Conservation (phyloP, 2,329 filamentous ascomycete genomes). For the Exophiala spinifera region DNA sequence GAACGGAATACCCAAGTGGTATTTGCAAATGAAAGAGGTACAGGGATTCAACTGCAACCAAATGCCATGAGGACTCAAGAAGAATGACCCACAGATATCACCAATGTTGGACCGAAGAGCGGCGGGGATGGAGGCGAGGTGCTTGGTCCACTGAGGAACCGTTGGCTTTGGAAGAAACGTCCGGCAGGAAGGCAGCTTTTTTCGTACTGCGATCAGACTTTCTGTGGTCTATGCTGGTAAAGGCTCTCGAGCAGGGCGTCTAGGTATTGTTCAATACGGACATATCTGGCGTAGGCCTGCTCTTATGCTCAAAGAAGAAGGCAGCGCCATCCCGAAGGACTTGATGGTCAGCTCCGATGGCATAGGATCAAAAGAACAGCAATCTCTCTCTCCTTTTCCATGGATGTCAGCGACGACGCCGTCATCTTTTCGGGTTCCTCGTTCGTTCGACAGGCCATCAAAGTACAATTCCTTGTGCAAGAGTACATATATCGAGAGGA, state of each 20-base stretch:
- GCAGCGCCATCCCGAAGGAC: background rate
- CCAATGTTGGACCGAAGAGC: background rate
- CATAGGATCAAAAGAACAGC: background rate
- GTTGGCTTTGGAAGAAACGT: background rate
- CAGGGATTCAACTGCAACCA: slow-evolving; percentile 3
- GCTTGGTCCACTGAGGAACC: background rate
- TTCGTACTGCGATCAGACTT: slow-evolving; percentile 8
- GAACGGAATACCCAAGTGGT: slow-evolving; percentile 4
- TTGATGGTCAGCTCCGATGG: background rate
- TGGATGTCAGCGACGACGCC: background rate
- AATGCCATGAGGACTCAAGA: slow-evolving; percentile 1
- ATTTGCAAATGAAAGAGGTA: slow-evolving; percentile 8
- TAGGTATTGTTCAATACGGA: slow-evolving; percentile 1
- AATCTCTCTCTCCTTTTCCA: background rate
- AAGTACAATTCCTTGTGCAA: background rate
- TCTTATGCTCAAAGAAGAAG: background rate
- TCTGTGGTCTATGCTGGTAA: background rate
- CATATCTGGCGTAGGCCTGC: slow-evolving; percentile 2
- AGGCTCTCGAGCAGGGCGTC: background rate
- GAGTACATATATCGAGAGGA: slow-evolving; percentile 2
- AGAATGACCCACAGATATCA: slow-evolving; percentile 1
- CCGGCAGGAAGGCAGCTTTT: slow-evolving; percentile 1
- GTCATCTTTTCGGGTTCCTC: background rate
- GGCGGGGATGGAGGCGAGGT: background rate
- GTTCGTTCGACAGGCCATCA: slow-evolving; percentile 1